Evolutionary conservation across 169 alveolate species (phyloP), one percentile per base, ranked within the genome.

Genomic region (Plasmodium billcollinsi): DNA sequence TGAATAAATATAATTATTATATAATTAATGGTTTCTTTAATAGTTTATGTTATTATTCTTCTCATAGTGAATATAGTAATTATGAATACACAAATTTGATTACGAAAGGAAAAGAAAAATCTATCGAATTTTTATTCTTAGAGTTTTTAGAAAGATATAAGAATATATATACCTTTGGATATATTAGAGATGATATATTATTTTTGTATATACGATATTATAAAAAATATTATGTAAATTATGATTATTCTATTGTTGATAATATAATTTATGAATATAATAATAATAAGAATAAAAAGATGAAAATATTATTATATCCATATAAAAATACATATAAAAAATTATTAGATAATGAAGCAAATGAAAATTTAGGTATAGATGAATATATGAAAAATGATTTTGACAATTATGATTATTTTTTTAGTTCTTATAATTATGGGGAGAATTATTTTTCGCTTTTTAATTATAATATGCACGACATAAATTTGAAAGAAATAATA

Each of bases 21-120:
- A 61, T 83, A 3, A 69, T 83, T 14, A 83, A 50, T 21, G 91
- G 91, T 0, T 69, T 83, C 6, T 83, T 83, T 83, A 83, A 43
- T 72, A 56, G 85, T 24, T 49, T 83, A 61, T 83, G 85, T 69
- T 83, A 83, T 50, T 83, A 83, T 62, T 69, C 91, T n/a, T 66
- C 91, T 7, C 29, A 62, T 11, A 83, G 65, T 50, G 76, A 83
- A 72, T 69, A 83, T 67, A 67, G 91, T 59, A 83, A 83, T 56
- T 83, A 83, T 83, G 91, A 70, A n/a, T 83, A 83, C 39, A 83
- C 91, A 3, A 83, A 83, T 69, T 47, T 83, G 63, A 69, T 83
- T 58, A 69, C 54, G 49, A 83, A 14, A 47, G 91, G 91, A n/a
- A 66, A 61, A 73, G 73, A 67, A 50, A 70, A 83, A 49, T 69